Base-by-base conservation (phyloP, 345 rosid genomes). In the Eucalyptus sp. region DNA sequence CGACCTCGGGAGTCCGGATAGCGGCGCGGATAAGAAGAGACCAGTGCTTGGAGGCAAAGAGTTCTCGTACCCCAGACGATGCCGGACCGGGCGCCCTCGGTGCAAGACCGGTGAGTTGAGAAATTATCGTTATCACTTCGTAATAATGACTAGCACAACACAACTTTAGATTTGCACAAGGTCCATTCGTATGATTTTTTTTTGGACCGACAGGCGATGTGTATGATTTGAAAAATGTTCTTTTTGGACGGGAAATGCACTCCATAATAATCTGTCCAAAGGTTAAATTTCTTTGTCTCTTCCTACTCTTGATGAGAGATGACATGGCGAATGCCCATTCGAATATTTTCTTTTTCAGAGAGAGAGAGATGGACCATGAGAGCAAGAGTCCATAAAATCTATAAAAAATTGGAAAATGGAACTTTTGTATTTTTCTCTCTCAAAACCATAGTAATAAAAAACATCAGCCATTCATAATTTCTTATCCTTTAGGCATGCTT, bases 1-100 rank as follows among this genome's bases (percentile, higher is more conserved):
- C 62, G 99, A 96, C 68, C 66, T 97, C 14, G 99, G 99, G 2
- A 88, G 93, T 13, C 99, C 99, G 7, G 98, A 96, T n/a, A 46
- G 24, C 9, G 46, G 87, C 14, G 49, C 49, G 1, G 88, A 88
- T 8, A 49, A 89, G 20, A 88, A 88, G 14, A 90, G 96, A 58
- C 94, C 94, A 0, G 91, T 91, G 33, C 90, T 95, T 8, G 96
- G 96, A 9, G 92, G 96, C 86, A 87, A 90, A 84, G 58, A 89
- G 6, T 86, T 64, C 29, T 93, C 94, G 46, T 94, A 93, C 54
- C 96, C 96, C 29, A 89, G 96, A 25, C 95, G 96, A 4, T 92
- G 96, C 86, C 87, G 96, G 7, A 93, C 94, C 2, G 95, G 95
- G 4, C 91, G 94, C 2, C 90, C 92, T 5, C 90, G 44, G 2